Base-by-base conservation (phyloP, 176 grass and related monocot genomes). In the Leersia perrieri region DNA sequence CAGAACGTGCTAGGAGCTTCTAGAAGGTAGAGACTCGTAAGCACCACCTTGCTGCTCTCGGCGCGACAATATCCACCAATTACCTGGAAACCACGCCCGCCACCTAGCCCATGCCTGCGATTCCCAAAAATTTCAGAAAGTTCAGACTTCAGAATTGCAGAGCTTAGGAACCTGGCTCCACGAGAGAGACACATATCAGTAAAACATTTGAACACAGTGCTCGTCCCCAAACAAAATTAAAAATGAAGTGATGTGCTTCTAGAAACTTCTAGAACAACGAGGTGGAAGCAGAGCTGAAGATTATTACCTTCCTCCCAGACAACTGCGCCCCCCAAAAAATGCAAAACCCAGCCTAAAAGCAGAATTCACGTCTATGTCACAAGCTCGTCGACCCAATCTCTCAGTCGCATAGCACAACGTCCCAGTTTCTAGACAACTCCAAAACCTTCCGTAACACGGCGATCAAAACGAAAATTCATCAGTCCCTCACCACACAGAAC, bases 71-170 rank as follows among this genome's bases (percentile, higher is more conserved):
- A 29, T 58, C 13, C 4, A 7, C 35, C n/a, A 60, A 83, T 51
- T 74, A 63, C 26, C 26, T 33, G 86, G 29, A 42, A 71, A 26
- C 9, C 1, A 45, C 27, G 22, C 30, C 32, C 31, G 25, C 47
- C 62, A 47, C n/a, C 60, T 67, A 73, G 60, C 68, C 69, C 70
- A 38, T 55, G 47, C 16, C 51, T 39, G 53, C 53, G 16, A 84
- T 63, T 75, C 18, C n/a, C 51, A 9, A 5, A 3, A 47, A 53
- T 33, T 61, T 32, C 51, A 41, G 69, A 66, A 51, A 45, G 14
- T 27, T 69, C 53, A 47, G 69, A 45, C 9, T 27, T 69, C 53
- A 47, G 69, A 26, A 33, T 14, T 29, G 86, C 68, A 42, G 66
- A 3, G 25, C 32, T 71, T 7, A 3, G 28, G 11, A 31, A 69